Percentiles rank a stretch among this genome's conserved stretches.
These are phyloP conservation scores for Coemansia sp. DNA, from an alignment of 192 early-diverging fungal species.

Conservation along the genomic window DNA sequence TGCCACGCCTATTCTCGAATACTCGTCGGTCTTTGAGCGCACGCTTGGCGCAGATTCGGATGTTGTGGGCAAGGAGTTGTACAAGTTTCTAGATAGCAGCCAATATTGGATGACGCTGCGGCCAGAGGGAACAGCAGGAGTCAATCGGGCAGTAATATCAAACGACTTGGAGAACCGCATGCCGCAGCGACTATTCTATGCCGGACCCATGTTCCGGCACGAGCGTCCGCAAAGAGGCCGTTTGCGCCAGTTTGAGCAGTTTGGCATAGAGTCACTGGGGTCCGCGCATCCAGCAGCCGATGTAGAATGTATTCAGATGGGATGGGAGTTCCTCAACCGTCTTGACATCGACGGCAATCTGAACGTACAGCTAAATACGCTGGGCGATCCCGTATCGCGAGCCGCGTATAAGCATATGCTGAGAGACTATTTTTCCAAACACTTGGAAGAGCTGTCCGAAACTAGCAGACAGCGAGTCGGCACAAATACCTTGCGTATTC, in stretches of 20 bases:
- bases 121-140: conserved; percentile 68
- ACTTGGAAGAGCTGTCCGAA: conserved; percentile 46
- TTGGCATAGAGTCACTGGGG: conserved; percentile 66
- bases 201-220: conserved; percentile 71
- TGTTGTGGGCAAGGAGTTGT: conserved; percentile 72
- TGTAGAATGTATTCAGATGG: conserved; percentile 64
- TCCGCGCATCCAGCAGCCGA: conserved; percentile 58
- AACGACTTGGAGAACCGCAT: conserved; percentile 51
- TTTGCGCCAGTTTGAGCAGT: conserved; percentile 74
- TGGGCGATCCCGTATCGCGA: conserved; percentile 39
- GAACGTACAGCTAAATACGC: conserved; percentile 35
- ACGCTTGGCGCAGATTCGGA: conserved; percentile 65
- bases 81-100: conserved; percentile 65
- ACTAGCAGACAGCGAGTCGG: conserved; percentile 57
- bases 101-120: conserved; percentile 63
- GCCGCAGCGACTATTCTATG: conserved; percentile 63
- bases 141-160: conserved; percentile 41
- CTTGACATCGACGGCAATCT: conserved; percentile 37
- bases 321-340: conserved; percentile 47
- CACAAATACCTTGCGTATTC: conserved; percentile 65
- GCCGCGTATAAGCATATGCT: conserved; percentile 50
- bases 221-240: conserved; percentile 73
- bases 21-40: conserved; percentile 65
- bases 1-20: conserved; percentile 67
- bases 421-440: conserved; percentile 49